Conservation (phyloP, 208 protist species). For the Spironucleus salmonicida region DNA sequence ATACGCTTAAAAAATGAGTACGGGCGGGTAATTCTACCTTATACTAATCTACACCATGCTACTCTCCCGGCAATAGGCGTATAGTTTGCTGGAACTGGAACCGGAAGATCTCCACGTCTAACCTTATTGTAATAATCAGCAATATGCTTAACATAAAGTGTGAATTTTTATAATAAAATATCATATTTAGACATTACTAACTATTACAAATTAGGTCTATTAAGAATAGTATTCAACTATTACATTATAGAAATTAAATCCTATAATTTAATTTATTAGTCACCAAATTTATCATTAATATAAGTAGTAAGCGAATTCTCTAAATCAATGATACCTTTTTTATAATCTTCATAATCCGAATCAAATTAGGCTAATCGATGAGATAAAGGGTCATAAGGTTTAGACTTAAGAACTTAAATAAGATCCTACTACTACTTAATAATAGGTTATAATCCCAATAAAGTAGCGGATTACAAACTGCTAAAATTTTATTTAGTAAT, state of each 20-base stretch:
- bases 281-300: slow-evolving; percentile 78
- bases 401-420: slow-evolving; percentile 64
- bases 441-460: slow-evolving; percentile 74
- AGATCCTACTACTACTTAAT: slow-evolving; percentile 71
- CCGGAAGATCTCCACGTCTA: neutral
- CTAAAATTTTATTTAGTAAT: slow-evolving; percentile 78
- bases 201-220: slow-evolving; percentile 32
- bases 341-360: slow-evolving; percentile 77
- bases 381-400: slow-evolving; percentile 76
- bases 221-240: slow-evolving; percentile 72
- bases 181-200: neutral
- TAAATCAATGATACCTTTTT: slow-evolving; percentile 66
- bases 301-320: slow-evolving; percentile 75
- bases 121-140: neutral
- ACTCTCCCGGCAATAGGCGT: neutral
- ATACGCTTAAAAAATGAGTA: slow-evolving; percentile 5
- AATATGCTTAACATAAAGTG: neutral
- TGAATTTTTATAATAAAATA: neutral
- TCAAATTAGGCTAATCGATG: slow-evolving; percentile 75
- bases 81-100: neutral
- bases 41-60: neutral
- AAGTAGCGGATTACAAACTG: slow-evolving; percentile 65
- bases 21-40: neutral
- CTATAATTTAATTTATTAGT: slow-evolving; percentile 65
- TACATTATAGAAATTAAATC: slow-evolving; percentile 68